These are phyloP conservation scores for Mycena galericulata DNA, from an alignment of 768 basidiomycete genomes.

Conservation along the genomic window DNA sequence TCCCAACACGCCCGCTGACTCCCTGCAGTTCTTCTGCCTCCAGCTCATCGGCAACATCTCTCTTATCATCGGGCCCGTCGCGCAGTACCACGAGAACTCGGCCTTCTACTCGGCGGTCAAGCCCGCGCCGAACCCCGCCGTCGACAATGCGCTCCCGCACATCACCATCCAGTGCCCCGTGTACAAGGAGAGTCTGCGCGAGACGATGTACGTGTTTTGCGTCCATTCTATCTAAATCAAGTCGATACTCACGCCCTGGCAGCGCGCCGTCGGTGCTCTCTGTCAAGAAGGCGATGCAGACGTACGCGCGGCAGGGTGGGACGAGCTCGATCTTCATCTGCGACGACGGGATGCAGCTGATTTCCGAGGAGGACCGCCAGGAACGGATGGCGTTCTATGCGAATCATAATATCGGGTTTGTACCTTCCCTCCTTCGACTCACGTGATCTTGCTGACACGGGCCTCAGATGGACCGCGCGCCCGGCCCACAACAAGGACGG, in stretches of 20 bases:
- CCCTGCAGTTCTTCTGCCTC: slow-evolving; percentile 76
- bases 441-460: slow-evolving; percentile 25
- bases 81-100: slow-evolving; percentile 88
- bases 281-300: slow-evolving; percentile 88
- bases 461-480: slow-evolving; percentile 73
- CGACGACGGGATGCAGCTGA: slow-evolving; percentile 85
- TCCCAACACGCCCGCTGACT: slow-evolving; percentile 13
- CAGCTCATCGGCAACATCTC: slow-evolving; percentile 77
- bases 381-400: slow-evolving; percentile 83
- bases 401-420: slow-evolving; percentile 71
- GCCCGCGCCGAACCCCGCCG: slow-evolving; percentile 73
- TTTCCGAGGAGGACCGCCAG: slow-evolving; percentile 70
- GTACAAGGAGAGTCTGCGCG: slow-evolving; percentile 84
- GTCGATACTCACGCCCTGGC: slow-evolving; percentile 19
- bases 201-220: slow-evolving; percentile 71
- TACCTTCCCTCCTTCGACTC: background rate
- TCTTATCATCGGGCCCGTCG: slow-evolving; percentile 82
- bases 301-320: slow-evolving; percentile 88
- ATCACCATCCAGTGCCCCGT: slow-evolving; percentile 88
- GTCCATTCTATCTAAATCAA: background rate
- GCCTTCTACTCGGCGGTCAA: slow-evolving; percentile 82
- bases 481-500: slow-evolving; percentile 83
- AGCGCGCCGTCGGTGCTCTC: slow-evolving; percentile 82
- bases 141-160: slow-evolving; percentile 79
- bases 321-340: slow-evolving; percentile 85